Evolutionary conservation across 2,329 filamentous ascomycete genomes (phyloP).

Genomic region (Akanthomyces uredinophilus): DNA sequence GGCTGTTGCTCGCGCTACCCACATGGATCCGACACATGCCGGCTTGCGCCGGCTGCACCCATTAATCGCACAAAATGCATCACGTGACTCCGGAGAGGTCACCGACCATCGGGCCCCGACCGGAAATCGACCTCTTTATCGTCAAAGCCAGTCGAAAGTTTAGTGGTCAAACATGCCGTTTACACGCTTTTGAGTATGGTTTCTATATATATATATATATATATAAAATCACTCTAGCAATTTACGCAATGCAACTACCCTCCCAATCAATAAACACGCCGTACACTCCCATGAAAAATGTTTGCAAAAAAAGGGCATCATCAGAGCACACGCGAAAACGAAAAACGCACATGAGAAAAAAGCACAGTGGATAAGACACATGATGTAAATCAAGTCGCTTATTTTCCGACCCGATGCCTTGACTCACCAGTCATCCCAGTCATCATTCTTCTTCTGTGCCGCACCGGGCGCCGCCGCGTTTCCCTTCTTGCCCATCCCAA

Average conservation of each 20-base stretch:
- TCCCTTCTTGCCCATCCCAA: slow-evolving; percentile 47
- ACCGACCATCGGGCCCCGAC: slow-evolving; percentile 12
- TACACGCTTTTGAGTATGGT: not conserved
- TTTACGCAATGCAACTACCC: slow-evolving; percentile 9
- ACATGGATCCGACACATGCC: slow-evolving; percentile 24
- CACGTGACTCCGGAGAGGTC: slow-evolving; percentile 29
- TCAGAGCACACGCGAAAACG: not conserved
- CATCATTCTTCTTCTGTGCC: slow-evolving; percentile 47
- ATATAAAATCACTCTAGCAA: slow-evolving; percentile 4
- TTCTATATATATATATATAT: slow-evolving; percentile 1
- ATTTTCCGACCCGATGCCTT: not conserved
- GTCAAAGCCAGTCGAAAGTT: not conserved
- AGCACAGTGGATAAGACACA: not conserved
- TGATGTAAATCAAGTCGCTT: not conserved
- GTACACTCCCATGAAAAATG: slow-evolving; percentile 13
- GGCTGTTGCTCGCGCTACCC: not conserved
- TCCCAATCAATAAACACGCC: slow-evolving; percentile 9
- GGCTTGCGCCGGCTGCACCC: slow-evolving; percentile 38
- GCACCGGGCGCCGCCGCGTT: slow-evolving; percentile 18
- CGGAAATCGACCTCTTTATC: slow-evolving; percentile 1
- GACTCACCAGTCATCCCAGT: slow-evolving; percentile 60
- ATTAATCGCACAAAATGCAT: slow-evolving; percentile 28
- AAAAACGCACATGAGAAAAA: not conserved
- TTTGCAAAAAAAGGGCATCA: slow-evolving; percentile 5
- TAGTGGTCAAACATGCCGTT: not conserved